A percentile compares a stretch with the other conserved stretches of the same genome.
Evolutionary conservation across 2,329 filamentous ascomycete genomes (phyloP).

Genomic region (Aspergillus luchuensis): DNA sequence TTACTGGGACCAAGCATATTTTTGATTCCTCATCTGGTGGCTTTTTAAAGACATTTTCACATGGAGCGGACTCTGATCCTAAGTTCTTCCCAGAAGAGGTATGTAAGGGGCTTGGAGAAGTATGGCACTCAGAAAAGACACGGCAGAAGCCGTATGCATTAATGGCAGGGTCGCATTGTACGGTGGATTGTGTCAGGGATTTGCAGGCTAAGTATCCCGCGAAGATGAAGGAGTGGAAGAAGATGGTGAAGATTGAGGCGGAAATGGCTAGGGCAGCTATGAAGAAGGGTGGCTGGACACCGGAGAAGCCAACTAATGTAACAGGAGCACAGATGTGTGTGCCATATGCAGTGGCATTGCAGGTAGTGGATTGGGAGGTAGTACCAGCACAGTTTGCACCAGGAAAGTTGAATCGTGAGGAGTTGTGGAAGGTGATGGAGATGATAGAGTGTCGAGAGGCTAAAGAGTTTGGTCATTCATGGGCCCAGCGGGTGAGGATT

Average conservation of each 20-base stretch:
- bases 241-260: background rate
- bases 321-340: conserved; percentile 13
- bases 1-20: conserved; percentile 47
- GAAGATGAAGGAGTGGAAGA: background rate
- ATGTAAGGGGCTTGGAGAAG: background rate
- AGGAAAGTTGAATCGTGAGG: background rate
- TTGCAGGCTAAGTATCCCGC: background rate
- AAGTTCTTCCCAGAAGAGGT: background rate
- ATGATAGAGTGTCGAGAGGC: background rate
- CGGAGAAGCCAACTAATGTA: background rate
- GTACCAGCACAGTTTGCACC: conserved; percentile 1
- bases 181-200: background rate
- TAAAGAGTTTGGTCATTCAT: background rate
- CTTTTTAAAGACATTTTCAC: conserved; percentile 43
- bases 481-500: background rate
- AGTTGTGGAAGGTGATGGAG: background rate
- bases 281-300: background rate
- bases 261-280: background rate
- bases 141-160: conserved; percentile 2
- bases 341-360: conserved; percentile 8
- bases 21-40: conserved; percentile 47
- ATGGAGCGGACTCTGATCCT: conserved; percentile 12
- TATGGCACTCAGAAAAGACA: background rate
- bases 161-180: background rate
- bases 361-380: conserved; percentile 7